Conservation (phyloP, 257 asterid genomes). For the Solanum etuberosum region DNA sequence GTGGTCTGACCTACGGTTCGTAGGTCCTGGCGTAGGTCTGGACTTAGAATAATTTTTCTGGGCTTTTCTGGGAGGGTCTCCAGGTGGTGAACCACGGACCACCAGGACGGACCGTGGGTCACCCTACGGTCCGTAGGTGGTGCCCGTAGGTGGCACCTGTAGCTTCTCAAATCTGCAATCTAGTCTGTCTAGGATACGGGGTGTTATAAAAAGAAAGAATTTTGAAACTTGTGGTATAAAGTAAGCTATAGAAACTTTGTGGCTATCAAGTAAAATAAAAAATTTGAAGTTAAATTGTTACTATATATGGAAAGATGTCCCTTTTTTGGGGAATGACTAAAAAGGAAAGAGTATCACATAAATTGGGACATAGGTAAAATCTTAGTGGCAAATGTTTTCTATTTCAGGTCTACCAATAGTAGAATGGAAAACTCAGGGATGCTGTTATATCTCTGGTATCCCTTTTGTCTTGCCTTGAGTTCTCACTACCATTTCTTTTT, state of each 20-base stretch:
- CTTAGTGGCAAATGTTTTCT: not conserved
- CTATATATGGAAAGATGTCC: not conserved
- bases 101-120: too few relatives aligned
- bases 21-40: too few relatives aligned
- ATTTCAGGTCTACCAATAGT: constrained; percentile 74
- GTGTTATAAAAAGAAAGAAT: not conserved
- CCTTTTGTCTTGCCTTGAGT: not conserved
- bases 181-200: too few relatives aligned
- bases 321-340: not conserved
- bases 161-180: too few relatives aligned
- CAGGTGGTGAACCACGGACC: too few relatives aligned
- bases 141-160: too few relatives aligned
- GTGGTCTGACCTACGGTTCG: too few relatives aligned
- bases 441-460: constrained; percentile 92
- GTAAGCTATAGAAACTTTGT: not conserved
- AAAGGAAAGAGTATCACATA: not conserved
- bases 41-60: too few relatives aligned
- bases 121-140: too few relatives aligned
- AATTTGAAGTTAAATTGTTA: too few relatives aligned
- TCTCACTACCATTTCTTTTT: not conserved
- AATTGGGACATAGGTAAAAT: not conserved
- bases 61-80: too few relatives aligned
- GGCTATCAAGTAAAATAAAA: not conserved
- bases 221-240: not conserved
- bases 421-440: constrained; percentile 73